Conservation (phyloP, 1,284 basidiomycete species). For the Marasmius oreades region DNA sequence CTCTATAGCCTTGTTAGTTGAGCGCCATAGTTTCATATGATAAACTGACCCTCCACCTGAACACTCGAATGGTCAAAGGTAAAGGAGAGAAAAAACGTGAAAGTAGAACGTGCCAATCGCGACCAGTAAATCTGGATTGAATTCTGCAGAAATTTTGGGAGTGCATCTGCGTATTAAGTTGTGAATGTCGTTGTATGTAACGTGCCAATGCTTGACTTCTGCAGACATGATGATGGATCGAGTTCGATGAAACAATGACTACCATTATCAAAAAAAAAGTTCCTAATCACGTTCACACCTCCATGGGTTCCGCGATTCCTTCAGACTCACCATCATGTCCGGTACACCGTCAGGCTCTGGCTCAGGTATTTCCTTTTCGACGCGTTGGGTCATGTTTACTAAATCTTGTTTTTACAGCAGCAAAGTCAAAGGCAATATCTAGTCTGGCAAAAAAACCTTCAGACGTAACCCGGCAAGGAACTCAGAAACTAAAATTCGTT, state of each 20-base stretch:
- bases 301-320: background rate
- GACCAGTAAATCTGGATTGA: constrained; percentile 76
- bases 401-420: constrained; percentile 13
- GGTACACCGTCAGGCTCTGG: constrained; percentile 11
- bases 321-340: constrained; percentile 10
- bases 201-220: constrained; percentile 56
- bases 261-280: too few species aligned
- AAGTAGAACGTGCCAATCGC: constrained; percentile 62
- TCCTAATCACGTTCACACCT: background rate
- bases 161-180: constrained; percentile 68
- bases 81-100: constrained; percentile 12
- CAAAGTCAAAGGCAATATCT: constrained; percentile 55
- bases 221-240: constrained; percentile 28
- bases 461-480: constrained; percentile 68
- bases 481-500: constrained; percentile 76
- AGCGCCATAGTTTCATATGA: constrained; percentile 5
- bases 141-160: constrained; percentile 57
- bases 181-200: constrained; percentile 86
- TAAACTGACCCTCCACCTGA: constrained; percentile 74
- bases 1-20: constrained; percentile 41
- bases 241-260: too few species aligned
- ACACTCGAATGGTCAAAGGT: constrained; percentile 1
- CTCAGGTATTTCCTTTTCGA: background rate
- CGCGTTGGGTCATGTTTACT: constrained; percentile 3
- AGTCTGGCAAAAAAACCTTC: constrained; percentile 69